Conservation (phyloP, 805 yeast species). For the Cyberlindnera maritima region DNA sequence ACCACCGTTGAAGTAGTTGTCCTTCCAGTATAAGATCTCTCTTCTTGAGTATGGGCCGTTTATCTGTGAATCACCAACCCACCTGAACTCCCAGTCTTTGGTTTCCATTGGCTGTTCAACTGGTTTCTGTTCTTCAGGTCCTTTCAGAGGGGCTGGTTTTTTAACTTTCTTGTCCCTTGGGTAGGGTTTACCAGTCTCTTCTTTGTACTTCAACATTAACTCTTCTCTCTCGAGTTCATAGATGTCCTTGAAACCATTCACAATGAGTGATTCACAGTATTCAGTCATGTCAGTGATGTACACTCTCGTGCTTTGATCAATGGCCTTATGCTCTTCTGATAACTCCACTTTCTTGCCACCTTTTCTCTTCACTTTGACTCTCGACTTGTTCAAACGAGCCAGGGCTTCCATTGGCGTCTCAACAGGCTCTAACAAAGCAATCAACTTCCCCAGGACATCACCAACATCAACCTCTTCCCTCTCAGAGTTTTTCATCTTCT, state of each 20-base stretch:
- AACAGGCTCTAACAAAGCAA: conserved; percentile 49
- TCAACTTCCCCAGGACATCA: conserved; percentile 33
- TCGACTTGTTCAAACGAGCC: conserved; percentile 34
- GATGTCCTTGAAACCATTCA: conserved; percentile 39
- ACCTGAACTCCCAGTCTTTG: conserved; percentile 45
- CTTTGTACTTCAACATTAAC: conserved; percentile 42
- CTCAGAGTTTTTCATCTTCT: not conserved
- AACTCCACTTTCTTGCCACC: conserved; percentile 13
- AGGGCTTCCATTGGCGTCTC: conserved; percentile 61
- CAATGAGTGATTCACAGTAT: conserved; percentile 41
- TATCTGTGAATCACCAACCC: conserved; percentile 41
- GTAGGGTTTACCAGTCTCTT: conserved; percentile 41
- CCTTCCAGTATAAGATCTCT: conserved; percentile 51
- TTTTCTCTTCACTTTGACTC: conserved; percentile 19
- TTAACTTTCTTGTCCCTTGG: conserved; percentile 21
- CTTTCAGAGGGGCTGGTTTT: conserved; percentile 10
- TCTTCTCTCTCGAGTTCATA: conserved; percentile 60
- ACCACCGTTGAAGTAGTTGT: conserved; percentile 43
- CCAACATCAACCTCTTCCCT: conserved; percentile 7
- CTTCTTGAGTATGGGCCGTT: conserved; percentile 49
- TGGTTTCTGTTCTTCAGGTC: conserved; percentile 12
- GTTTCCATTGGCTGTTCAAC: conserved; percentile 9
- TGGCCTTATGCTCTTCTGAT: conserved; percentile 16
- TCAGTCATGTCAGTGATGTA: conserved; percentile 41
- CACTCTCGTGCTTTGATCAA: conserved; percentile 29